Base-by-base conservation (phyloP, 2,329 filamentous ascomycete species). In the Albophoma yamanashiensis region DNA sequence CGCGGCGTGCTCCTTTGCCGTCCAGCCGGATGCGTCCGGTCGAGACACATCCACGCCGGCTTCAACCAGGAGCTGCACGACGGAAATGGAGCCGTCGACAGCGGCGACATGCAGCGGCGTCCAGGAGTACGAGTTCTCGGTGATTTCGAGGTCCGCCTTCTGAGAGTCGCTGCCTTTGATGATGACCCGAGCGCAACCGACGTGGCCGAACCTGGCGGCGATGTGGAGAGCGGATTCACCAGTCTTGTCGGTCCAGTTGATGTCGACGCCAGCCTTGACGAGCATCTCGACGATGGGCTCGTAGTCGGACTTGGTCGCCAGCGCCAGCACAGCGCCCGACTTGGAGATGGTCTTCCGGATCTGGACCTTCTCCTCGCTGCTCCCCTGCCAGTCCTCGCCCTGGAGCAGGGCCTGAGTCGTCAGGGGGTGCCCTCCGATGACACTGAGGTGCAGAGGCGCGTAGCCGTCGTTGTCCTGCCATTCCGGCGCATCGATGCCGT, bases 401-500 rank as follows among this genome's bases (percentile, higher is more conserved):
- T 89, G 84, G 0, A 99, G 79, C 4, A 99, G 81, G 20, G 87
- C 84, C 65, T 89, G 84, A 0, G 92, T 97, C 0, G 93, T 96
- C 58, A 92, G 77, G 3, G 90, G 86, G 71, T 99, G 94, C 0
- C 93, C 93, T 50, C 91, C 92, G 56, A 96, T 89, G 34, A 97
- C 93, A 67, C 89, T 91, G 53, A 99, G 82, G 76, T 99, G 93
- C 50, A 99, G 78, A 0, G 94, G 94, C 12, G 92, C 91, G 72
- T 89, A 91, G 22, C 94, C 93, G 68, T 97, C 94, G 25, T 86
- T 83, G 70, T 99, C 94, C 74, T 97, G 93, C 93, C 93, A 97
- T 62, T 87, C 81, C 0, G 85, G 81, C 0, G 90, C 89, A 71
- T 97, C 93, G 57, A 99, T 95, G 12, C 92, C 92, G 63, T 91